Base-by-base conservation (phyloP, 2,329 filamentous ascomycete genomes). In the Bipolaris sorokiniana region DNA sequence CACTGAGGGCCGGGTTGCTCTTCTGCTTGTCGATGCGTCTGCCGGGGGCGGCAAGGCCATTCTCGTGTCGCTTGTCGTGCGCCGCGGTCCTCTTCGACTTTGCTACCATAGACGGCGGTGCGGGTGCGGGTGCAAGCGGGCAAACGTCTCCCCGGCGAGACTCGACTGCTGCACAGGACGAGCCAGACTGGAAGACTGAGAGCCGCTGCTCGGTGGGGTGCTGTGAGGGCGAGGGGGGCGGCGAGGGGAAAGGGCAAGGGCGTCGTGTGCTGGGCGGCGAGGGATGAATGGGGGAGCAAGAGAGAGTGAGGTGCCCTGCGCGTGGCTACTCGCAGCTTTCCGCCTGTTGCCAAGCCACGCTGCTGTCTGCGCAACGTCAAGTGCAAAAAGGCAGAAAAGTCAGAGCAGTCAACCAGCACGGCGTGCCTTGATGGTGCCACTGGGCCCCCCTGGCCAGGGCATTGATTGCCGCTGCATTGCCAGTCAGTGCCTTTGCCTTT, bases 11-110 rank as follows among this genome's bases (percentile, higher is more conserved):
- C 33, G 76, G 68, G 77, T 81, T 78, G 64, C 78, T 81, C 67
- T 77, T 78, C 71, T 80, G 77, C 70, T 77, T 79, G 59, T 74
- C 69, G 69, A 88, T 80, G 76, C 88, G 88, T 82, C 88, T 91
- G 66, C 88, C 89, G 51, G 90, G 87, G 72, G 88, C 88, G 83
- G 92, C 89, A 77, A 92, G 83, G 74, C 91, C 92, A 88, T 91
- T 92, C 80, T 97, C 92, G 80, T 96, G 90, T 78, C 90, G 87
- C 68, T 78, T 80, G 76, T 81, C 78, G 71, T 79, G 79, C 72
- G 79, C 74, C 74, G 76, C 76, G 69, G 69, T 75, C 69, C 71
- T 74, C 71, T 78, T 79, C 70, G 70, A 72, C 74, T 78, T 80
- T 65, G 78, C 76, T 78, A 81, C 80, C 80, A 82, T 82, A 72